Conservation (phyloP, 306 rosid species). For the Luffa aegyptiaca region DNA sequence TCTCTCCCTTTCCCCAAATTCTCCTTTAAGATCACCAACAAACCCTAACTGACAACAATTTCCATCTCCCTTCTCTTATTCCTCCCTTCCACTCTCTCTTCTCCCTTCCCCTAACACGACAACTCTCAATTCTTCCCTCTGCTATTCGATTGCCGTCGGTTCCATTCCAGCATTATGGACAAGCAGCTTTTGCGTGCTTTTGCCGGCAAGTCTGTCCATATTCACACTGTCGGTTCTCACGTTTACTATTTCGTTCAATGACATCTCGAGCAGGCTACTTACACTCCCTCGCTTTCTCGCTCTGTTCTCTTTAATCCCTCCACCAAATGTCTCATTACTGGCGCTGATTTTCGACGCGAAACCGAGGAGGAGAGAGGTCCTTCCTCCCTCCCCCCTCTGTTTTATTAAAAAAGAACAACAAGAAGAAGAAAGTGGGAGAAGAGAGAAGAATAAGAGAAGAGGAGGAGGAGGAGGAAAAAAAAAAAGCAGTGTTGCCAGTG, state of each 20-base stretch:
- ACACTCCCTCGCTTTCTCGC: slow-evolving; percentile 28
- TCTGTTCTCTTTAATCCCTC: slow-evolving; percentile 18
- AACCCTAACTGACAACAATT: slow-evolving; percentile 9
- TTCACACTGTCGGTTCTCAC: slow-evolving; percentile 45
- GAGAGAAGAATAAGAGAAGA: no score
- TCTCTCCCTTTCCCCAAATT: not conserved
- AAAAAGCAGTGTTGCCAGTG: no score
- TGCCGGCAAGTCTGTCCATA: slow-evolving; percentile 37
- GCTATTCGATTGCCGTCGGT: slow-evolving; percentile 9
- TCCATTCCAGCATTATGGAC: slow-evolving; percentile 13
- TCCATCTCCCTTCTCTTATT: not conserved
- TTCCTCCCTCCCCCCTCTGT: no score
- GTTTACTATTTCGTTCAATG: slow-evolving; percentile 83
- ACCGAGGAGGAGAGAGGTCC: no score
- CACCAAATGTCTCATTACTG: slow-evolving; percentile 28
- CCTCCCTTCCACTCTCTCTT: no score
- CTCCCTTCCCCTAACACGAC: no score
- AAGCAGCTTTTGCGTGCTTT: slow-evolving; percentile 51
- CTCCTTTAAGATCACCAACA: not conserved
- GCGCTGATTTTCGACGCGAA: slow-evolving; percentile 22
- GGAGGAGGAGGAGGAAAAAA: no score
- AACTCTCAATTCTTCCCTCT: slow-evolving; percentile 8
- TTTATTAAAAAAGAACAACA: no score
- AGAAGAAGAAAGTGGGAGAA: no score
- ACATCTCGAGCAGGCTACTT: slow-evolving; percentile 45